phyloP scores from a whole-genome alignment of 805 yeast genomes.

The Kluyveromyces wickerhamii region DNA sequence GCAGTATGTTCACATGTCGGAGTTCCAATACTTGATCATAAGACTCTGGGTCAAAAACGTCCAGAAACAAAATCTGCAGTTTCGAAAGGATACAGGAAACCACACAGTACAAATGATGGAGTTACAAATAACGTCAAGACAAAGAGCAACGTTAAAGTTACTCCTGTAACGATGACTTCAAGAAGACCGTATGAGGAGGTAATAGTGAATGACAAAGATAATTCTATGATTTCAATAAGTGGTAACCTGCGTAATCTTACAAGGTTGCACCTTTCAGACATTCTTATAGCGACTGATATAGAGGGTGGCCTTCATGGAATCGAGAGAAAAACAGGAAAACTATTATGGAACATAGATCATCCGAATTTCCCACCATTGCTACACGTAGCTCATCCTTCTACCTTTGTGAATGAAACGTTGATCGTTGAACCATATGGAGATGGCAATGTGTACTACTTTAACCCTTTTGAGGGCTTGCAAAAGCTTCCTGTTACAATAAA shows the following conservation, averaged over 20 bases:
- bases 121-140: neutral
- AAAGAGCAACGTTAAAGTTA: neutral
- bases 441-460: conserved; percentile 77
- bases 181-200: neutral
- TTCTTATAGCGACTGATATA: conserved; percentile 66
- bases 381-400: conserved; percentile 15
- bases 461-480: conserved; percentile 64
- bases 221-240: conserved; percentile 4
- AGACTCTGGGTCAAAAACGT: neutral
- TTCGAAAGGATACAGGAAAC: conserved; percentile 1
- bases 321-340: conserved; percentile 63
- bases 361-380: conserved; percentile 25
- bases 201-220: neutral
- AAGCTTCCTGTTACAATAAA: conserved; percentile 74
- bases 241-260: conserved; percentile 3
- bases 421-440: conserved; percentile 86
- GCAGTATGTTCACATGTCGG: no score
- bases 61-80: neutral
- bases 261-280: conserved; percentile 1
- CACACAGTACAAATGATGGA: neutral
- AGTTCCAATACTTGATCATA: neutral
- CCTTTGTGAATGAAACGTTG: conserved; percentile 44
- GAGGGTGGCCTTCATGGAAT: conserved; percentile 85
- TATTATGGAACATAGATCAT: conserved; percentile 68
- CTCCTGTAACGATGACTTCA: neutral